phyloP scores from a whole-genome alignment of 2,329 filamentous ascomycete species.

The Diaporthe caulivora region DNA sequence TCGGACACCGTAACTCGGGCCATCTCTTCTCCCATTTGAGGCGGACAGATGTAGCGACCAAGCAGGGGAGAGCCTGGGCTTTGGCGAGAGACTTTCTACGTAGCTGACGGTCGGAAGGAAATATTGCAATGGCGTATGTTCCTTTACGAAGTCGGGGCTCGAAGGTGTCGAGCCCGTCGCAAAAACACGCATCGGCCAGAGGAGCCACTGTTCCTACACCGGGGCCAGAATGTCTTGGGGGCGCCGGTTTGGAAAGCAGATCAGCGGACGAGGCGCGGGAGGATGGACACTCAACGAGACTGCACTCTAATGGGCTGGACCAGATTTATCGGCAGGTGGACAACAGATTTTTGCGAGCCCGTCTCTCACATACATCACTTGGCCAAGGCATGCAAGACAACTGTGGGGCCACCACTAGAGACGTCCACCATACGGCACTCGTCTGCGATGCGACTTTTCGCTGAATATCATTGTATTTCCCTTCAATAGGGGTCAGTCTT shows the following conservation, averaged over 20 bases:
- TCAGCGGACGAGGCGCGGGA: not conserved
- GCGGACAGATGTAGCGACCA: too few relatives aligned
- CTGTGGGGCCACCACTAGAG: not conserved
- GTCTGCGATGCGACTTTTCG: not conserved
- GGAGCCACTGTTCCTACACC: not conserved
- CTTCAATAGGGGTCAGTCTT: conserved; percentile 1
- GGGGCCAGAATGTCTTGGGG: not conserved
- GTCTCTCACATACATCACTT: not conserved
- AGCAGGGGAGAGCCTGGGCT: too few relatives aligned
- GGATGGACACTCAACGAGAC: not conserved
- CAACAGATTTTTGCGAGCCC: not conserved
- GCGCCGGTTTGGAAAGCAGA: not conserved
- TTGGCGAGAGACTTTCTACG: too few relatives aligned
- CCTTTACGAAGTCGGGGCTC: too few relatives aligned
- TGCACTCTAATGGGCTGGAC: not conserved
- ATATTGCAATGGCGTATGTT: too few relatives aligned
- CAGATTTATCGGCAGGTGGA: too few relatives aligned
- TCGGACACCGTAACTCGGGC: too few relatives aligned
- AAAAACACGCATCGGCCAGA: not conserved
- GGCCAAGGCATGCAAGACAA: not conserved
- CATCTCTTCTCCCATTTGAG: too few relatives aligned
- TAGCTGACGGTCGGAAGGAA: too few relatives aligned
- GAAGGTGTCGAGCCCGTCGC: too few relatives aligned
- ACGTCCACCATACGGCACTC: not conserved
- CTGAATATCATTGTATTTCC: not conserved